A percentile compares a stretch with the other conserved stretches of the same genome.
phyloP scores from a whole-genome alignment of 31 red algal species.

The Asparagopsis taxiformis region DNA sequence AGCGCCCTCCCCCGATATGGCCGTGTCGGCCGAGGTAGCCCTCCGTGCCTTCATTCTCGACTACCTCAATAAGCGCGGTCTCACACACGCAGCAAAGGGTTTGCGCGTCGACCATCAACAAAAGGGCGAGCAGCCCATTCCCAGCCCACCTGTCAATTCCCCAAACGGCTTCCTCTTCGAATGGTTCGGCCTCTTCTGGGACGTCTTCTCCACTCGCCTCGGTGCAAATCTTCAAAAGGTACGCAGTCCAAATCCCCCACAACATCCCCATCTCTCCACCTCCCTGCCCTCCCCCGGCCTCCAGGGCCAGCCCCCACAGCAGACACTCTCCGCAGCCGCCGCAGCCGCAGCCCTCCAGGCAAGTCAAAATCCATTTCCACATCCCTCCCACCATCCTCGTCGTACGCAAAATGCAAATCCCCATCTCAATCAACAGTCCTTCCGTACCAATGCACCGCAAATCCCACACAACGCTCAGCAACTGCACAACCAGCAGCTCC shows the following conservation, averaged over 20 bases:
- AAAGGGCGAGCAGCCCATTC: constrained; percentile 42
- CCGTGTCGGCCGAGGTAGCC: constrained; percentile 23
- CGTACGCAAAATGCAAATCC: no score
- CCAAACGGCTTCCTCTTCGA: constrained; percentile 29
- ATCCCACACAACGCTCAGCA: no score
- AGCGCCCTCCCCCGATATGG: constrained; percentile 12
- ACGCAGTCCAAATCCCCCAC: constrained; percentile 17
- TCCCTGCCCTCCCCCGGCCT: constrained; percentile 6
- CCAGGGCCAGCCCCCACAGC: background rate
- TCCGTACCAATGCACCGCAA: no score
- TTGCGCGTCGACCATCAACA: constrained; percentile 34
- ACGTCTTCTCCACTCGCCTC: constrained; percentile 32
- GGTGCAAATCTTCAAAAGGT: constrained; percentile 2
- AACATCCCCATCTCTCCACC: constrained; percentile 1
- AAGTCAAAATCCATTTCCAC: no score
- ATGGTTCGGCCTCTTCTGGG: constrained; percentile 53
- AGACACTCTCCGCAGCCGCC: no score
- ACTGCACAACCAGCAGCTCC: constrained; percentile 20
- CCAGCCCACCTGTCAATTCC: constrained; percentile 10
- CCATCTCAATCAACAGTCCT: no score
- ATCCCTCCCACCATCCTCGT: no score
- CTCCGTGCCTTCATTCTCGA: constrained; percentile 54
- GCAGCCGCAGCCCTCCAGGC: no score
- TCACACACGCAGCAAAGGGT: constrained; percentile 30
- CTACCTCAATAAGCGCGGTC: constrained; percentile 58